Conservation (phyloP, 176 grass and related monocot genomes). For the Musa schizocarpa region DNA sequence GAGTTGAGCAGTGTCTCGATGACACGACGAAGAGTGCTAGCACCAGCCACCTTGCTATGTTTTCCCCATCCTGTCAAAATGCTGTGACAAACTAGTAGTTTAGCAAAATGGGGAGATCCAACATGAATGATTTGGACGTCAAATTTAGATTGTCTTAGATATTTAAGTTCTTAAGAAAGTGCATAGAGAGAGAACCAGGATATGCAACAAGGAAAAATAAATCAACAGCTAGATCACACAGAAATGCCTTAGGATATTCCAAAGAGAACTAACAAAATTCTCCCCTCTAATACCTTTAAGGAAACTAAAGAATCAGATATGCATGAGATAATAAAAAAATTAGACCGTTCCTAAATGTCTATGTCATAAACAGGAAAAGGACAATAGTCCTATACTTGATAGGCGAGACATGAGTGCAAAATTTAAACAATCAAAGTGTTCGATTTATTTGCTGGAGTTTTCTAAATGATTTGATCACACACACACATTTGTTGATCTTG, state of each 20-base stretch:
- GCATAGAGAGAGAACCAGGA: no score
- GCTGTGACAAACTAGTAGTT: conserved; percentile 25
- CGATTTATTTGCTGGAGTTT: not conserved
- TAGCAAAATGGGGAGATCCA: not conserved
- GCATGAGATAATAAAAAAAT: not conserved
- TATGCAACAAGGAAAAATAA: no score
- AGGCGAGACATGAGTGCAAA: not conserved
- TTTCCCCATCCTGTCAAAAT: conserved; percentile 98
- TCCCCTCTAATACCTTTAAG: not conserved
- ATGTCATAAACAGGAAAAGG: not conserved
- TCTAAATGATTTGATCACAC: not conserved
- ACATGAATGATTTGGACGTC: not conserved
- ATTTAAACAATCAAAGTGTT: not conserved
- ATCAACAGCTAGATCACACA: not conserved
- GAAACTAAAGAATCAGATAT: not conserved
- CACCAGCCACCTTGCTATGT: conserved; percentile 81
- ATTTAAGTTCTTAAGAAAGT: not conserved
- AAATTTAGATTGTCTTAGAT: not conserved
- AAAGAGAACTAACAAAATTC: not conserved
- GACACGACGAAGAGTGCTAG: conserved; percentile 64
- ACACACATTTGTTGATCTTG: not conserved
- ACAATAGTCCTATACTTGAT: not conserved
- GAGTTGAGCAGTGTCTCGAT: conserved; percentile 55
- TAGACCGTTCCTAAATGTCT: no score
- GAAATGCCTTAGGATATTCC: not conserved